These are phyloP conservation scores for Phanerochaete carnosa DNA, from an alignment of 768 basidiomycete genomes.

Conservation along the genomic window DNA sequence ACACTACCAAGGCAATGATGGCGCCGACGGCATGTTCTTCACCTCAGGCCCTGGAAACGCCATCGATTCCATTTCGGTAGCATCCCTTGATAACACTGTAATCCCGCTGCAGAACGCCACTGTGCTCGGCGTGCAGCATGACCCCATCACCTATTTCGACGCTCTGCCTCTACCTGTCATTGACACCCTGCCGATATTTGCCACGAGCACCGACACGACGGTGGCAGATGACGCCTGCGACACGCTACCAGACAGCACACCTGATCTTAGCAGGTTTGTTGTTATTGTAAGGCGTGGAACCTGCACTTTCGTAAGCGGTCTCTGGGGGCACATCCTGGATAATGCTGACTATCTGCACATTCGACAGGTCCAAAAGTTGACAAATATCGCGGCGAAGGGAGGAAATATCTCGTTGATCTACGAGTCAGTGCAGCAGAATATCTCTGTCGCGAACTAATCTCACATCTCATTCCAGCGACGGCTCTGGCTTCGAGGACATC, in stretches of 20 bases:
- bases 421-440: conserved; percentile 36
- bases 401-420: conserved; percentile 49
- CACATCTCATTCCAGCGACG: conserved; percentile 36
- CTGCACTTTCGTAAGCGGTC: conserved; percentile 46
- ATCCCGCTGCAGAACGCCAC: conserved; percentile 56
- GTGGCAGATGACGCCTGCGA: conserved; percentile 57
- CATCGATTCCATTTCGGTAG: conserved; percentile 53
- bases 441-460: background rate
- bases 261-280: conserved; percentile 51
- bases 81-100: conserved; percentile 54
- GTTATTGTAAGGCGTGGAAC: conserved; percentile 57
- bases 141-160: conserved; percentile 52
- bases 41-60: conserved; percentile 51
- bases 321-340: background rate
- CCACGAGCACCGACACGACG: conserved; percentile 53
- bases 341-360: background rate
- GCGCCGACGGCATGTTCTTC: conserved; percentile 60
- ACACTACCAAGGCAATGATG: conserved; percentile 29
- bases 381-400: conserved; percentile 52
- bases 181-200: conserved; percentile 50
- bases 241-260: conserved; percentile 47
- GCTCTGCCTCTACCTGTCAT: conserved; percentile 44
- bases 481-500: conserved; percentile 42
- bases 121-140: conserved; percentile 44
- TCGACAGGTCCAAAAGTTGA: conserved; percentile 45